Evolutionary conservation across 1,139 yeast species (phyloP), one percentile per base, ranked within the genome.

Genomic region (Scheffersomyces titani): DNA sequence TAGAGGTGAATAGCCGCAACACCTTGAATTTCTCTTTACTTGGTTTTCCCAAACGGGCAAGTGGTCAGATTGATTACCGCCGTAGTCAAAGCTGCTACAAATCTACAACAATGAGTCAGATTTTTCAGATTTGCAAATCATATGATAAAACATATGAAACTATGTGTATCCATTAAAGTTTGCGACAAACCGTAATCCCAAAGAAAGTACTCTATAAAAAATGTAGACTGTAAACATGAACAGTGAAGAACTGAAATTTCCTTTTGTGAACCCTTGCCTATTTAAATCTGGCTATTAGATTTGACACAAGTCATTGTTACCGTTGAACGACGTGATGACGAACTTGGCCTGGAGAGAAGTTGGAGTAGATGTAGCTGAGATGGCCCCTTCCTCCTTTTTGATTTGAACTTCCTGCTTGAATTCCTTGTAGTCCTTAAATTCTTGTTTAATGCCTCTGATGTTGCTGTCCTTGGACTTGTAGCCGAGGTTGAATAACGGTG

Each of bases 291-390:
- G 40, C 16, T 9, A 30, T 30, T 30, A 20, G 36, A 70, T 64
- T 55, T 67, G 73, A 52, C 73, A 70, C 61, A 71, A 68, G 56
- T 65, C 71, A 49, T 70, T 70, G 51, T 70, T 65, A 18, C 56
- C 57, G 58, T 71, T 66, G 56, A 70, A 65, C 5, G 75, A 70
- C 11, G 76, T 71, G 49, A 72, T 63, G 49, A 72, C 65, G 55
- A 71, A 72, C 59, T 63, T 66, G 45, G 70, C 58, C 49, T 56
- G 52, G 11, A 19, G 49, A 46, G 22, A 20, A 6, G 49, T 22
- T 16, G 19, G 40, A 22, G 24, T 19, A 19, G 24, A 20, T 1
- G 20, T n/a, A 19, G 20, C 24, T 19, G 20, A 16, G 18, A 19
- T 46, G 24, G 19, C 24, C n/a, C 3, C 49, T 13, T 20, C 24